phyloP scores from a whole-genome alignment of 441 rosid species.

The Gossypium schwendimanii region DNA sequence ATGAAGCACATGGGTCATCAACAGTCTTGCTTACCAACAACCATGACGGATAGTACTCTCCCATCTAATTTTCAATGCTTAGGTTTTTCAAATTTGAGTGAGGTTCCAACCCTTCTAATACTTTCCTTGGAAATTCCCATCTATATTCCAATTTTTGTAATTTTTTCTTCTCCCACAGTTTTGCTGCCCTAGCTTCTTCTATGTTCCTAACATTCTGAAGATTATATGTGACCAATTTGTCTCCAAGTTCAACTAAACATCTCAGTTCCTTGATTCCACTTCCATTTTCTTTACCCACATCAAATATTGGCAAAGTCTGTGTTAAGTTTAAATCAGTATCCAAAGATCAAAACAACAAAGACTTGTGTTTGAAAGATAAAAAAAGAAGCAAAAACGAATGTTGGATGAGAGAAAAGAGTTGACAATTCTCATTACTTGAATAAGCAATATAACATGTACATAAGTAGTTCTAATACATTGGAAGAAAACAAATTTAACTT shows the following conservation, averaged over 20 bases:
- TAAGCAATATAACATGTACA: no score
- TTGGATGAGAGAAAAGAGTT: no score
- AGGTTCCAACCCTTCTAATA: constrained; percentile 2
- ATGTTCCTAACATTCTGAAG: not conserved
- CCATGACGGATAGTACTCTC: not conserved
- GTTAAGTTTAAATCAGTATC: no score
- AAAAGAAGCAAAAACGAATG: no score
- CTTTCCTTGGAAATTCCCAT: not conserved
- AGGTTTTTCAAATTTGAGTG: constrained; percentile 16
- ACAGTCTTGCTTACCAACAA: not conserved
- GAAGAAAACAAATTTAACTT: no score
- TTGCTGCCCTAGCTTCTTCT: not conserved
- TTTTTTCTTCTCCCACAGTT: not conserved
- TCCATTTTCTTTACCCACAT: constrained; percentile 4
- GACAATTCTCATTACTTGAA: no score
- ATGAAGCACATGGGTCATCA: not conserved
- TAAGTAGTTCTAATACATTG: no score
- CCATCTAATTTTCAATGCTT: not conserved
- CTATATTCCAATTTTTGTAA: not conserved
- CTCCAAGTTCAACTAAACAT: not conserved
- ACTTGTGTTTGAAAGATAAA: no score
- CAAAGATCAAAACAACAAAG: no score
- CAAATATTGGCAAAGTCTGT: constrained; percentile 13
- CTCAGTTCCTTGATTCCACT: not conserved
- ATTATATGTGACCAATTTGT: not conserved